These are phyloP conservation scores for Ogataea dorogensis DNA, from an alignment of 805 yeast genomes.

Conservation along the genomic window DNA sequence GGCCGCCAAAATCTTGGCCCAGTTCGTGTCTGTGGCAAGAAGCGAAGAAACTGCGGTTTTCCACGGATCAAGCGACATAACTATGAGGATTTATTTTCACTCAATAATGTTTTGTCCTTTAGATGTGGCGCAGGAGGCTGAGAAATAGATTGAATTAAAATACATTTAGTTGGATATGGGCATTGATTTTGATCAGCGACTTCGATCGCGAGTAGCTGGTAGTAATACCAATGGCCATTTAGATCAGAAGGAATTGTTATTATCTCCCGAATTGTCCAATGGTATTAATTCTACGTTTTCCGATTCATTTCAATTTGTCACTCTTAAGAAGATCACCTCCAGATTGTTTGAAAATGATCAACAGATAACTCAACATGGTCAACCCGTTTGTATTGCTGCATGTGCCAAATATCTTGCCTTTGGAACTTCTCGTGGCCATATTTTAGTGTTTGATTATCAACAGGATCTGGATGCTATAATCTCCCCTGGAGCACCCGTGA, in stretches of 20 bases:
- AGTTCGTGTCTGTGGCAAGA: constrained; percentile 28
- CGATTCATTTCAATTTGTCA: constrained; percentile 31
- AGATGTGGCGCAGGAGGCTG: constrained; percentile 8
- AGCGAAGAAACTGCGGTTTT: constrained; percentile 21
- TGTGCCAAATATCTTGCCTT: constrained; percentile 48
- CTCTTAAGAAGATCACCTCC: constrained; percentile 26
- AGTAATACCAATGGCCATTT: background rate
- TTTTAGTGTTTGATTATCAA: constrained; percentile 65
- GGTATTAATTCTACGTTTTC: too few species aligned
- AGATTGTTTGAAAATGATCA: constrained; percentile 13
- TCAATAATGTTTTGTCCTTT: constrained; percentile 4
- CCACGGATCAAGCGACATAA: constrained; percentile 35
- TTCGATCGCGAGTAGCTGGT: constrained; percentile 20
- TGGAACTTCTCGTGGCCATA: constrained; percentile 69
- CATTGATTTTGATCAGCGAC: constrained; percentile 21
- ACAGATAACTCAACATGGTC: constrained; percentile 40
- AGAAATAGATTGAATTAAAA: background rate
- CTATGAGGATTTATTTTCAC: background rate
- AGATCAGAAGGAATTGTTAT: background rate
- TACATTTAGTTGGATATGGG: background rate
- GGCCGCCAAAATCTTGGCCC: constrained; percentile 36
- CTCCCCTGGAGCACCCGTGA: constrained; percentile 42
- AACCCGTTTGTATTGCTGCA: constrained; percentile 45
- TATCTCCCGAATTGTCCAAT: too few species aligned
- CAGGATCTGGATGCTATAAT: constrained; percentile 49